Evolutionary conservation across 129 eudicot genomes (phyloP).

Genomic region (Heracleum sosnowskyi): DNA sequence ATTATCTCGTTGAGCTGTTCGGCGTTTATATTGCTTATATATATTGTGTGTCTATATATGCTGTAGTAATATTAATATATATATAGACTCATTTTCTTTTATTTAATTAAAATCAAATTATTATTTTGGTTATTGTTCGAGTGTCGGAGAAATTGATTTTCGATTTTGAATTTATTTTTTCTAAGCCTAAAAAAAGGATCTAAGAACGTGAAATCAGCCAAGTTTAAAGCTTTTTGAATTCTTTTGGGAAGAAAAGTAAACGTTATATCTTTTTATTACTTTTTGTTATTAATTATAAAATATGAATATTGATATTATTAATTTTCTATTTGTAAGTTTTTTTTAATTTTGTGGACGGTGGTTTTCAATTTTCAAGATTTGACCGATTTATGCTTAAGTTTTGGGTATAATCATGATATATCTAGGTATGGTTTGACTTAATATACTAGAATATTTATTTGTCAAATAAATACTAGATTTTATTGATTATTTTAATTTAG

Average conservation of each 20-base stretch:
- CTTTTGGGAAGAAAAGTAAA: conserved; percentile 1
- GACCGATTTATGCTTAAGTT: too few species aligned
- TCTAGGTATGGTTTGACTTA: too few species aligned
- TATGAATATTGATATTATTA: too few species aligned
- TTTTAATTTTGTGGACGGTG: too few species aligned
- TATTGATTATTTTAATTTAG: too few species aligned
- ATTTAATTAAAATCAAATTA: not conserved
- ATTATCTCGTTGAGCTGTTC: conserved; percentile 6
- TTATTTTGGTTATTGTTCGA: not conserved
- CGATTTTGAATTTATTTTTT: not conserved
- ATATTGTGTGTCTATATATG: not conserved
- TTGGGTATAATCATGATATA: too few species aligned
- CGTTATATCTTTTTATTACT: not conserved
- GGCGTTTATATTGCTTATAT: not conserved
- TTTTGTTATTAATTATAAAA: too few species aligned
- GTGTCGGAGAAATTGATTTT: not conserved
- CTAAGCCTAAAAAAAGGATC: conserved; percentile 6
- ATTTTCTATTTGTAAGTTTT: too few species aligned
- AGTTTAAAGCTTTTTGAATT: not conserved
- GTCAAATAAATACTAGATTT: too few species aligned
- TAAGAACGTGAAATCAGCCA: conserved; percentile 7
- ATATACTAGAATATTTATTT: too few species aligned
- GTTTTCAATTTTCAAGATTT: too few species aligned
- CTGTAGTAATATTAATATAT: not conserved
- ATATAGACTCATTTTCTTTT: not conserved